phyloP scores from a whole-genome alignment of 2,329 filamentous ascomycete species.

The Drechslerella coelobrocha region DNA sequence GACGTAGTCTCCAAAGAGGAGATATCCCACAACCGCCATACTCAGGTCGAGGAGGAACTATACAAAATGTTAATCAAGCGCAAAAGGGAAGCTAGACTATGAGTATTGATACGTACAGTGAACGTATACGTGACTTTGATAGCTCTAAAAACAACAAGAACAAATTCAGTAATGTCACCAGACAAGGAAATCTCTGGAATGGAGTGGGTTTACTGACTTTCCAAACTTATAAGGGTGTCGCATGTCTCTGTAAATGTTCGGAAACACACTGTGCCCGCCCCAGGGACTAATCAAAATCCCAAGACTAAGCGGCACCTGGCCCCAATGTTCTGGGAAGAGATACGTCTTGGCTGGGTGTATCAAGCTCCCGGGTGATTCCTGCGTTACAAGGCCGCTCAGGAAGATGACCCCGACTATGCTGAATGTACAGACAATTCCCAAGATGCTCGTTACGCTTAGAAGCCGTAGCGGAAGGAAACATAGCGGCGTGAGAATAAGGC shows the following conservation, averaged over 20 bases:
- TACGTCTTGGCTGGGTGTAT: conserved; percentile 79
- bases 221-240: conserved; percentile 81
- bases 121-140: conserved; percentile 83
- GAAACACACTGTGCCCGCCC: conserved; percentile 78
- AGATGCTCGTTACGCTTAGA: conserved; percentile 86
- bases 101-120: conserved; percentile 66
- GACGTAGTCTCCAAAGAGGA: conserved; percentile 95
- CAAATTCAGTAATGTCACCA: conserved; percentile 5
- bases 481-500: conserved; percentile 77
- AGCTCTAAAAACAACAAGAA: conserved; percentile 59
- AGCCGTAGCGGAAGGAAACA: conserved; percentile 83
- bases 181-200: neutral
- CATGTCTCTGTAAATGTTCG: conserved; percentile 82
- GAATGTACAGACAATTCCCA: conserved; percentile 90
- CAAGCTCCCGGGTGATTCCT: conserved; percentile 79
- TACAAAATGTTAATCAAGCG: conserved; percentile 35
- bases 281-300: conserved; percentile 66
- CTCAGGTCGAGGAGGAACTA: conserved; percentile 79
- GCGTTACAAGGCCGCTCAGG: conserved; percentile 84
- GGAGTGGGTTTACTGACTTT: conserved; percentile 39
- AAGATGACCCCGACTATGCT: conserved; percentile 85
- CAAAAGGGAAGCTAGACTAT: neutral
- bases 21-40: conserved; percentile 80
- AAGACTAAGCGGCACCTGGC: conserved; percentile 77
- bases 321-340: conserved; percentile 85